Conservation (phyloP, 108 stramenopile genomes). For the Chaetoceros tenuissimus region DNA sequence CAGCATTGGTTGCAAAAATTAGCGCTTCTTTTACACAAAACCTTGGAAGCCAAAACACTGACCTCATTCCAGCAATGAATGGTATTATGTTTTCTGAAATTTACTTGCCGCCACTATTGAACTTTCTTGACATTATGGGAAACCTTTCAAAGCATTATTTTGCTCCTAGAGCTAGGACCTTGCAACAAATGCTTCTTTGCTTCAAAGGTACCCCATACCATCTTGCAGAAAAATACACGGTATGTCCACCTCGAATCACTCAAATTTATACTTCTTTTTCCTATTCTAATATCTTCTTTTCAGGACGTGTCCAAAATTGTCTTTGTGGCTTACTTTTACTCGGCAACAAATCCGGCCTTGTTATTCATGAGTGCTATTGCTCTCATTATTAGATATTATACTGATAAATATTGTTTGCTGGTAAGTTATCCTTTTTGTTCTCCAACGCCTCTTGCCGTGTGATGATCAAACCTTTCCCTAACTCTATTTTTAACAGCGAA, state of each 20-base stretch:
- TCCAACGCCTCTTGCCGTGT: not conserved
- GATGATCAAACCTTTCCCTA: not conserved
- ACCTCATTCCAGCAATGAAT: slow-evolving; percentile 46
- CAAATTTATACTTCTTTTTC: slow-evolving; percentile 3
- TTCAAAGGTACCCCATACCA: slow-evolving; percentile 66
- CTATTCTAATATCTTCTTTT: not conserved
- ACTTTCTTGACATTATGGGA: slow-evolving; percentile 42
- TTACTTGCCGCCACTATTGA: slow-evolving; percentile 38
- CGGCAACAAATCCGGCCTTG: slow-evolving; percentile 47
- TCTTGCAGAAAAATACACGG: slow-evolving; percentile 62
- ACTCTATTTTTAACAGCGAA: slow-evolving; percentile 14
- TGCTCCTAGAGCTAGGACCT: slow-evolving; percentile 50
- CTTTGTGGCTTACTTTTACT: slow-evolving; percentile 68
- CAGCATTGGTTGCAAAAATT: slow-evolving; percentile 39
- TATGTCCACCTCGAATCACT: slow-evolving; percentile 1
- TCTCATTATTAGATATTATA: slow-evolving; percentile 45
- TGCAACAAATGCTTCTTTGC: slow-evolving; percentile 50
- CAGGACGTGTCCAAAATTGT: slow-evolving; percentile 67
- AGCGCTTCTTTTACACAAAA: slow-evolving; percentile 49
- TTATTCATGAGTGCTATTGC: slow-evolving; percentile 58
- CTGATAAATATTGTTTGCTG: slow-evolving; percentile 55
- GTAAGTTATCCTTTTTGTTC: slow-evolving; percentile 9
- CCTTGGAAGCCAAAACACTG: slow-evolving; percentile 23
- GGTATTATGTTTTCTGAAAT: slow-evolving; percentile 55
- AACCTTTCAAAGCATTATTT: slow-evolving; percentile 53